phyloP scores from a whole-genome alignment of 2,329 filamentous ascomycete species.

The Cytospora schulzeri region DNA sequence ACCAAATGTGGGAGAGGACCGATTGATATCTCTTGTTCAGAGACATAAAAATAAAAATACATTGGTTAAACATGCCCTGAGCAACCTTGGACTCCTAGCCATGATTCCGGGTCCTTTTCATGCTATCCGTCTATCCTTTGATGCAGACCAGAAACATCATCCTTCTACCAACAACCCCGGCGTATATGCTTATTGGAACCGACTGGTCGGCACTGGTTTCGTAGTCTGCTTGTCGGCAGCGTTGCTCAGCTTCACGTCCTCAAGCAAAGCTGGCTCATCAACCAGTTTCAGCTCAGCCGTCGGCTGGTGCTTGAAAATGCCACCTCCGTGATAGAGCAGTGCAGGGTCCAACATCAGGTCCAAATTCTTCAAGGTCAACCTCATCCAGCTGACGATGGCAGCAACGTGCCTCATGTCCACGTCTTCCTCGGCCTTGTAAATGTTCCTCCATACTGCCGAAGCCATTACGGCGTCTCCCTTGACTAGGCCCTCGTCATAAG shows the following conservation, averaged over 20 bases:
- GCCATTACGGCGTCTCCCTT: conserved; percentile 78
- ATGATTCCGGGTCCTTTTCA: conserved; percentile 6
- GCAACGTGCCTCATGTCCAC: conserved; percentile 54
- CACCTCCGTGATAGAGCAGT: conserved; percentile 36
- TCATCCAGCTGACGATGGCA: conserved; percentile 60
- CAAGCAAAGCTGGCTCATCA: conserved; percentile 44
- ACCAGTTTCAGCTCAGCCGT: conserved; percentile 42
- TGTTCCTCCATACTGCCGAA: conserved; percentile 87
- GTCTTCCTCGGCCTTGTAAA: conserved; percentile 72
- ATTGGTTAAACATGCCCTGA: conserved; percentile 4
- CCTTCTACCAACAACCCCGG: too few species aligned
- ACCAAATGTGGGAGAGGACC: conserved; percentile 71
- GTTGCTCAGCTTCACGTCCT: conserved; percentile 35
- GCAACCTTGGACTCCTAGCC: conserved; percentile 29
- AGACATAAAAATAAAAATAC: conserved; percentile 13
- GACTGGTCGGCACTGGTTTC: conserved; percentile 29
- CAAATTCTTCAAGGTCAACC: conserved; percentile 49
- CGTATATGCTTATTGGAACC: conserved; percentile 6
- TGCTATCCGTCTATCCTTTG: conserved; percentile 4
- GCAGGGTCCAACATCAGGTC: conserved; percentile 52
- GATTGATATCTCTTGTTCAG: conserved; percentile 26
- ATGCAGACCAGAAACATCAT: not conserved
- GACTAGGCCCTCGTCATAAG: conserved; percentile 80
- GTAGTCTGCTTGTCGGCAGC: conserved; percentile 16
- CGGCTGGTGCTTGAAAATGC: conserved; percentile 48